Conservation (phyloP, 371 early-diverging fungal genomes). For the Blastocladiella emersonii region DNA sequence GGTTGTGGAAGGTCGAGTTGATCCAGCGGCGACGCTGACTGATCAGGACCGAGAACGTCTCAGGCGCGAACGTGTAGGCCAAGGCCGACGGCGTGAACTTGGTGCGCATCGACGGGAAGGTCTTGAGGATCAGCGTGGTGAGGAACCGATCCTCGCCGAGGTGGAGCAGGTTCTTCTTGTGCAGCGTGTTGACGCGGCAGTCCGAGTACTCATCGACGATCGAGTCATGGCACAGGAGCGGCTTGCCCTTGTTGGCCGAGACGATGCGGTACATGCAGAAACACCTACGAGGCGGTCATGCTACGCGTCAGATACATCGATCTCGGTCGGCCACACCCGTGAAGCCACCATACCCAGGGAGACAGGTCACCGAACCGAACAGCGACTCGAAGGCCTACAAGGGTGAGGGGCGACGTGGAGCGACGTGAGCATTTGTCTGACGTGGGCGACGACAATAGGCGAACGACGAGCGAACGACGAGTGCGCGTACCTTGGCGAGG, state of each 20-base stretch:
- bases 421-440: constrained; percentile 96
- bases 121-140: constrained; percentile 94
- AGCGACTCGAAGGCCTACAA: constrained; percentile 99
- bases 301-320: too few species aligned
- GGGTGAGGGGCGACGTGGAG: constrained; percentile 81
- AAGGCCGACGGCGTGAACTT: constrained; percentile 7
- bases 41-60: constrained; percentile 39
- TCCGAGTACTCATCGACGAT: constrained; percentile 7
- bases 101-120: constrained; percentile 80
- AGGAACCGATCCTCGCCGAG: constrained; percentile 98
- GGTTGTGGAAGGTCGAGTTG: constrained; percentile 80
- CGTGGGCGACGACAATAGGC: too few species aligned
- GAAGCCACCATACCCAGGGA: too few species aligned
- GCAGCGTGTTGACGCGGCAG: constrained; percentile 70
- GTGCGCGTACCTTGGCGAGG: constrained; percentile 58
- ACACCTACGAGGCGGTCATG: too few species aligned
- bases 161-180: constrained; percentile 95
- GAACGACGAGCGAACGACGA: too few species aligned
- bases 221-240: not conserved
- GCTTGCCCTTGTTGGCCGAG: constrained; percentile 2
- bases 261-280: constrained; percentile 86
- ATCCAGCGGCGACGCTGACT: constrained; percentile 93
- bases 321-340: too few species aligned
- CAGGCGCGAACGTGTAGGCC: constrained; percentile 24
- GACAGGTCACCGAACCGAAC: constrained; percentile 95